phyloP scores from a whole-genome alignment of 2,329 filamentous ascomycete species.

The Akanthomyces uredinophilus region DNA sequence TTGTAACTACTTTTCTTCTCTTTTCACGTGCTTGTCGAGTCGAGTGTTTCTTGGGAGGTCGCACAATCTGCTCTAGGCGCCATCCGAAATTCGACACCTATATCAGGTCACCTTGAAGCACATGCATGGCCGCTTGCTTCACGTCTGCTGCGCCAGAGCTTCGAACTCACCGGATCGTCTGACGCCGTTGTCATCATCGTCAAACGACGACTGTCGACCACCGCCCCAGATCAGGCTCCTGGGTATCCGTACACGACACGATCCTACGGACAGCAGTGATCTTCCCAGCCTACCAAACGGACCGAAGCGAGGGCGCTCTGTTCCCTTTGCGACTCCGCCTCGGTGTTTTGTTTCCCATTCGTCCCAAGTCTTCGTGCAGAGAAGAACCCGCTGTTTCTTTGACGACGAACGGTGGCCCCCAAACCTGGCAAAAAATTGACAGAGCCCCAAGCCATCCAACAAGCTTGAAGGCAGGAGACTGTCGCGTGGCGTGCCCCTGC shows the following conservation, averaged over 20 bases:
- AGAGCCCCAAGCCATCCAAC: background rate
- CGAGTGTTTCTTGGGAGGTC: background rate
- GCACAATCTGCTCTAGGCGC: background rate
- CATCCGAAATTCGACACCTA: background rate
- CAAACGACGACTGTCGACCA: too few species aligned
- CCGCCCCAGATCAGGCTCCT: too few species aligned
- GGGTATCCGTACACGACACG: too few species aligned
- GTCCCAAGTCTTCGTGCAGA: background rate
- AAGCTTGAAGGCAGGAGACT: background rate
- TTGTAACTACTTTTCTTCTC: background rate
- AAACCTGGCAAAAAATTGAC: background rate
- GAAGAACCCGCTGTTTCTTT: background rate
- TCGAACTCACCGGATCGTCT: too few species aligned
- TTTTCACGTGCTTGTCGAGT: background rate
- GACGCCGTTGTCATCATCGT: too few species aligned
- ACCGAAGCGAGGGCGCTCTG: background rate
- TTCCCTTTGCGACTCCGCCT: background rate
- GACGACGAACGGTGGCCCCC: background rate
- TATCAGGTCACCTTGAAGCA: background rate
- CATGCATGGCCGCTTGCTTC: background rate
- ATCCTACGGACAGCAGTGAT: too few species aligned
- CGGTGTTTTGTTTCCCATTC: background rate
- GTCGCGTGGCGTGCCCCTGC: slow-evolving; percentile 9
- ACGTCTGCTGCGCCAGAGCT: too few species aligned
- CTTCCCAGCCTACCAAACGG: background rate